phyloP scores from a whole-genome alignment of 2,329 filamentous ascomycete species.

The Phaeosphaeriaceae sp. region DNA sequence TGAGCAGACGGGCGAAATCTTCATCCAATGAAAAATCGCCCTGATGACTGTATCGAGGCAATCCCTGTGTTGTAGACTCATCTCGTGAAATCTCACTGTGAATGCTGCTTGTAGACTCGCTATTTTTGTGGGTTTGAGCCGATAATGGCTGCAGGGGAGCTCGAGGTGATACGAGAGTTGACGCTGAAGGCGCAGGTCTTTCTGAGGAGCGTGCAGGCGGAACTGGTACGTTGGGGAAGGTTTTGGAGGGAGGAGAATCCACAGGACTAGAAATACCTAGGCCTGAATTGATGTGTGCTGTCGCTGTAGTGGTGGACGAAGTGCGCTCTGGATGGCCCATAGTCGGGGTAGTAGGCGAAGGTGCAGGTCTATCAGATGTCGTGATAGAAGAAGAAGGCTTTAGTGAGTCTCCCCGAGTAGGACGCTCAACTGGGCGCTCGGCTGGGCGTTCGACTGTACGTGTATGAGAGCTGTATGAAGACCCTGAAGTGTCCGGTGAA shows the following conservation, averaged over 20 bases:
- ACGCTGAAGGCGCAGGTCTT: slow-evolving; percentile 49
- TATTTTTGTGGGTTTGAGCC: slow-evolving; percentile 47
- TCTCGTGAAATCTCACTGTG: slow-evolving; percentile 49
- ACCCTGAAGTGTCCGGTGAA: slow-evolving; percentile 42
- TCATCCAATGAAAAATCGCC: slow-evolving; percentile 94
- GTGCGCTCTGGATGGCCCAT: slow-evolving; percentile 48
- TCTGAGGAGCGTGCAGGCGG: slow-evolving; percentile 56
- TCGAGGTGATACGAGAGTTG: slow-evolving; percentile 55
- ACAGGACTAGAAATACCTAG: slow-evolving; percentile 51
- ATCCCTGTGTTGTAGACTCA: slow-evolving; percentile 25
- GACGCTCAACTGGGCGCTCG: slow-evolving; percentile 52
- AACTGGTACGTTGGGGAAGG: slow-evolving; percentile 51
- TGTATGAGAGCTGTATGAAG: slow-evolving; percentile 43
- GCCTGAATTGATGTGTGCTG: slow-evolving; percentile 48
- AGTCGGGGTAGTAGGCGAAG: slow-evolving; percentile 52
- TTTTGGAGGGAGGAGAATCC: slow-evolving; percentile 51
- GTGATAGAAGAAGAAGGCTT: slow-evolving; percentile 54
- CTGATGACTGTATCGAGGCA: slow-evolving; percentile 68
- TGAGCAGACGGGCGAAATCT: slow-evolving; percentile 89
- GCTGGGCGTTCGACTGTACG: slow-evolving; percentile 30
- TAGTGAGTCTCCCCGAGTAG: slow-evolving; percentile 67
- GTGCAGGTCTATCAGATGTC: slow-evolving; percentile 66
- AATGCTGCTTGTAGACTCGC: slow-evolving; percentile 54
- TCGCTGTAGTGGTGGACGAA: slow-evolving; percentile 39
- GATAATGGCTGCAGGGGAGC: slow-evolving; percentile 52